Evolutionary conservation across 768 basidiomycete genomes (phyloP), one percentile per base, ranked within the genome.

Genomic region (Infundibulicybe gibba): DNA sequence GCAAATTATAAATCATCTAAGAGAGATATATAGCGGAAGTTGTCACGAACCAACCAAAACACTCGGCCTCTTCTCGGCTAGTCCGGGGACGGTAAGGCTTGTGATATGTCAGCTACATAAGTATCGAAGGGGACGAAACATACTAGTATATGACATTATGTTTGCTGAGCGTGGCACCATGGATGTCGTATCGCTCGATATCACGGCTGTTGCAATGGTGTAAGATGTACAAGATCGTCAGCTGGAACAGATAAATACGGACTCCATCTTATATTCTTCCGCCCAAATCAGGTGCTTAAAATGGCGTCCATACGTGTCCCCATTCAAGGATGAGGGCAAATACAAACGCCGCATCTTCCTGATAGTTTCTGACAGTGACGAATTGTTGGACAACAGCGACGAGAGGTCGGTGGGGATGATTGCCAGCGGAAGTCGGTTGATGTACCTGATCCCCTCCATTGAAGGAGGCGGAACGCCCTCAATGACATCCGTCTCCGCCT

Each of bases 51-150:
- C 82, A 31, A 80, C 68, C 4, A 82, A 68, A 13, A 82, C 73
- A 48, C 76, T 76, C 0, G 80, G 77, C 1, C 80, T 66, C 47
- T 80, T 81, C 53, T 82, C 80, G 2, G 79, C 77, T 6, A 83
- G 59, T 1, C 79, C 80, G 12, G 76, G 72, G 17, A 77, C 71
- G 25, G 56, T 49, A 17, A 77, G 59, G 44, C 75, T 76, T 43
- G 13, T 16, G 33, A 43, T 13, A 13, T 16, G 30, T 41, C 48
- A 48, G 10, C 11, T 6, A 12, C 16, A 4, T 11, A 38, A 30
- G 8, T n/a, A 53, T 48, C 37, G 30, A 43, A 37, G 3, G 45
- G 9, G 10, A 40, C 40, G 42, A 5, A 49, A 53, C 73, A 33
- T 42, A 75, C 76, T 66, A 65, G 51, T 75, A 71, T 31, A 64